Evolutionary conservation across 805 yeast species (phyloP).

Genomic region (Helenozyma rhizophorensis): DNA sequence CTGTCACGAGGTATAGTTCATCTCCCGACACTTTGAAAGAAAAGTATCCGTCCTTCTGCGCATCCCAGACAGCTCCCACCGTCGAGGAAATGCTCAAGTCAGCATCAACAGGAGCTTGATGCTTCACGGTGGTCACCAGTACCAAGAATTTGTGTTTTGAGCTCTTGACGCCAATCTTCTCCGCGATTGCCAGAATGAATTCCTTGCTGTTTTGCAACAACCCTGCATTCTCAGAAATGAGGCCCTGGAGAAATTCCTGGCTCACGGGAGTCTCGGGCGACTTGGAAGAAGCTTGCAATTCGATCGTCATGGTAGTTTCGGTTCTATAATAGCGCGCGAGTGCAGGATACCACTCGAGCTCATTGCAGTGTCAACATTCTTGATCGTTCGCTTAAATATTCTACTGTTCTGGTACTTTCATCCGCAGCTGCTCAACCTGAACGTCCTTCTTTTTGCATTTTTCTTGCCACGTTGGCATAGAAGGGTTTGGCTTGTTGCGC

Average conservation of each 20-base stretch:
- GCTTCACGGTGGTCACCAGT: constrained; percentile 34
- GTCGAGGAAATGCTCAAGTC: constrained; percentile 26
- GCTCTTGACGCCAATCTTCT: constrained; percentile 38
- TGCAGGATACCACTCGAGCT: too few species aligned
- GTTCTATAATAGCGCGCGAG: too few species aligned
- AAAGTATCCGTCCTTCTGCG: constrained; percentile 49
- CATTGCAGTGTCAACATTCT: too few species aligned
- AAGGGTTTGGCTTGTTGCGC: too few species aligned
- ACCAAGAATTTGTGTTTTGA: constrained; percentile 56
- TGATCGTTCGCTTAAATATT: too few species aligned
- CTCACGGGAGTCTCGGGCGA: constrained; percentile 10
- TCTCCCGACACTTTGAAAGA: constrained; percentile 26
- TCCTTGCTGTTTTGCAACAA: constrained; percentile 13
- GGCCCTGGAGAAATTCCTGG: constrained; percentile 2
- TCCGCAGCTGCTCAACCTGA: too few species aligned
- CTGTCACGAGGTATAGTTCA: constrained; percentile 18
- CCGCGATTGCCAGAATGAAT: constrained; percentile 29
- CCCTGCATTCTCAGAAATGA: constrained; percentile 3
- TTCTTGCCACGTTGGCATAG: too few species aligned
- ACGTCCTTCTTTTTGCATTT: too few species aligned
- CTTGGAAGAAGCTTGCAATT: constrained; percentile 6
- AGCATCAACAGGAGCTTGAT: constrained; percentile 14
- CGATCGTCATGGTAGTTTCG: constrained; percentile 8
- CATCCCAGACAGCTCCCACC: constrained; percentile 57
- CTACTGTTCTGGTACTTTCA: too few species aligned